These are phyloP conservation scores for Bodo saltans DNA, from an alignment of 78 protist species.

Conservation along the genomic window DNA sequence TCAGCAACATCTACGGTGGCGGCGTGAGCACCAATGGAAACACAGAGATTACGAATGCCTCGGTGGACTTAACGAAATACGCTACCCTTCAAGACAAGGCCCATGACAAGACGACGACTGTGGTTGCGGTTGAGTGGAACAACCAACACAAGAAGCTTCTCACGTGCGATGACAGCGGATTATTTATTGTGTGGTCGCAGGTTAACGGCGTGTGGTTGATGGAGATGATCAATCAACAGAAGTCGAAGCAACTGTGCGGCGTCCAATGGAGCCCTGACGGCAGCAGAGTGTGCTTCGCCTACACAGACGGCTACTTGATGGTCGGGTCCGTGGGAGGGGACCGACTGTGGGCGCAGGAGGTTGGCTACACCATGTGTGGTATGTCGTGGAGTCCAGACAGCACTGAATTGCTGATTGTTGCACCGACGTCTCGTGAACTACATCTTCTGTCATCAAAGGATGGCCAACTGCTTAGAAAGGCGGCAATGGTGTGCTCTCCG, in stretches of 20 bases:
- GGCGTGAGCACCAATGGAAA: slow-evolving; percentile 66
- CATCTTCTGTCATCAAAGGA: too few relatives aligned
- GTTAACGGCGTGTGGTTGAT: slow-evolving; percentile 70
- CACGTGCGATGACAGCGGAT: slow-evolving; percentile 59
- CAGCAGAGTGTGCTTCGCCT: slow-evolving; percentile 28
- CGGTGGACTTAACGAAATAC: too few relatives aligned
- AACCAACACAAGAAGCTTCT: slow-evolving; percentile 56
- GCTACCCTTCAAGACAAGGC: too few relatives aligned
- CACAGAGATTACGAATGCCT: too few relatives aligned
- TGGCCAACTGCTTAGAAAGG: too few relatives aligned
- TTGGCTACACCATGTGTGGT: too few relatives aligned
- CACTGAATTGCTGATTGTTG: too few relatives aligned
- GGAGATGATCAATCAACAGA: slow-evolving; percentile 79
- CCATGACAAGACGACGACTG: slow-evolving; percentile 27
- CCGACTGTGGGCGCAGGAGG: too few relatives aligned
- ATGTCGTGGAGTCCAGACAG: too few relatives aligned
- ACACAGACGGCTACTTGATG: slow-evolving; percentile 30
- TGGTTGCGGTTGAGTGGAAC: slow-evolving; percentile 60
- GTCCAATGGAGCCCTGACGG: slow-evolving; percentile 77
- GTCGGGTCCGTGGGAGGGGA: too few relatives aligned
- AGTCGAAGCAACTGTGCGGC: slow-evolving; percentile 19
- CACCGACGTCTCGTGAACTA: too few relatives aligned
- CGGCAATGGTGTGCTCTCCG: too few relatives aligned
- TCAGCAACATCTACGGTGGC: neutral
- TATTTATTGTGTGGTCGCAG: slow-evolving; percentile 61